Evolutionary conservation across 2,329 filamentous ascomycete genomes (phyloP).

Genomic region (Colletotrichum spinosum): DNA sequence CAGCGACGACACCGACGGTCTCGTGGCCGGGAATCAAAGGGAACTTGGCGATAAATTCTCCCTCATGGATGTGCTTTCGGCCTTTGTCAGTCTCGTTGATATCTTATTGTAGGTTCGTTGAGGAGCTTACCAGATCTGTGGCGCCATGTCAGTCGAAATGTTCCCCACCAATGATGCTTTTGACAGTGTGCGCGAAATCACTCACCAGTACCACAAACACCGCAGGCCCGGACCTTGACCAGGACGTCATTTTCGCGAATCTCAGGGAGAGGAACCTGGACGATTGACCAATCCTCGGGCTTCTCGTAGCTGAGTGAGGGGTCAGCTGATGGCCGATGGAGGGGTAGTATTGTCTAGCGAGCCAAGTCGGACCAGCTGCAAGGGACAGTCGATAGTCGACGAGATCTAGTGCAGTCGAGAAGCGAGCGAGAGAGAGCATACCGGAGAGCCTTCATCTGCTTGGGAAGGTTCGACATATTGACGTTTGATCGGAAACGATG

Average conservation of each 20-base stretch:
- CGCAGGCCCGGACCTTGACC: slow-evolving; percentile 76
- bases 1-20: slow-evolving; percentile 74
- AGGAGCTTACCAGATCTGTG: slow-evolving; percentile 49
- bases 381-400: not conserved
- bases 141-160: slow-evolving; percentile 39
- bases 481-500: slow-evolving; percentile 22
- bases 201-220: slow-evolving; percentile 69
- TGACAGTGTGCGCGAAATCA: slow-evolving; percentile 21
- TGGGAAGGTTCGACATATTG: slow-evolving; percentile 57
- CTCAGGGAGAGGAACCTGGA: slow-evolving; percentile 71
- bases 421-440: slow-evolving; percentile 46
- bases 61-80: slow-evolving; percentile 70
- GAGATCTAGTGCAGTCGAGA: not conserved
- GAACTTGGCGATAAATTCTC: slow-evolving; percentile 74
- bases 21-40: slow-evolving; percentile 77
- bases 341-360: slow-evolving; percentile 18
- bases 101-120: not conserved
- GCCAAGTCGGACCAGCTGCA: slow-evolving; percentile 21
- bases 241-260: slow-evolving; percentile 70
- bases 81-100: slow-evolving; percentile 31
- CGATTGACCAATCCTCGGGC: slow-evolving; percentile 70
- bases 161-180: not conserved
- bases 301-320: slow-evolving; percentile 65
- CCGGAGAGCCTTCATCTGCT: slow-evolving; percentile 72
- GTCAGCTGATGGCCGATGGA: slow-evolving; percentile 39